Percentiles rank a stretch among this genome's conserved stretches.
phyloP scores from a whole-genome alignment of 2,329 filamentous ascomycete genomes.

The Trichoderma lentiforme region DNA sequence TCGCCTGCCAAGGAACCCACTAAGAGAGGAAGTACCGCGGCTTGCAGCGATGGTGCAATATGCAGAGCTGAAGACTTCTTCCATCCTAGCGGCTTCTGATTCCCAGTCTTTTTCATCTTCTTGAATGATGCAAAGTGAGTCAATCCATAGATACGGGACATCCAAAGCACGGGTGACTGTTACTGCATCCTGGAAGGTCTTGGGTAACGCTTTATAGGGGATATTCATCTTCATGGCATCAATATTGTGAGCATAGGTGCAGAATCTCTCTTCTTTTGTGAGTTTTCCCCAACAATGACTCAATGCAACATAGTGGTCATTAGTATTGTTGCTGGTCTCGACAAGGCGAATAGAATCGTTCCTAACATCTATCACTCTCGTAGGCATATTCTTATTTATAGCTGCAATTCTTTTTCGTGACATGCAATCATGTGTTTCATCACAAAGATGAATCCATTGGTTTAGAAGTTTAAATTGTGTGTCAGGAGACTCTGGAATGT shows the following conservation, averaged over 20 bases:
- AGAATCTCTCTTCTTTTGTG: background rate
- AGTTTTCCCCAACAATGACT: background rate
- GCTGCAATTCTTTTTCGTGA: background rate
- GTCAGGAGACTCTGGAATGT: background rate
- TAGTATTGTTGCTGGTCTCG: background rate
- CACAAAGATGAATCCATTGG: background rate
- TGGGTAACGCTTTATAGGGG: background rate
- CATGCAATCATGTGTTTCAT: background rate
- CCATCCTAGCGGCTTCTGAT: slow-evolving; percentile 14
- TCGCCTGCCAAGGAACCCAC: background rate
- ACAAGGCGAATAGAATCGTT: background rate
- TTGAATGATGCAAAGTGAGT: background rate
- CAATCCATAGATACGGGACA: background rate
- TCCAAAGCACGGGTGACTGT: background rate
- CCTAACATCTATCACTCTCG: background rate
- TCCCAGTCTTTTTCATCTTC: background rate
- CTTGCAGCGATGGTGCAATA: slow-evolving; percentile 1
- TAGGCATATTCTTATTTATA: background rate
- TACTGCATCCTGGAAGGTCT: background rate
- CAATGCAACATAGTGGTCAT: background rate
- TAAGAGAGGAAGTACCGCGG: background rate
- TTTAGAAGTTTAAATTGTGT: background rate
- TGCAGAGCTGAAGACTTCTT: slow-evolving; percentile 19
- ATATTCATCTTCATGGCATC: background rate
- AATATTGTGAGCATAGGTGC: background rate